Base-by-base conservation (phyloP, 1,284 basidiomycete genomes). In the Boletus albobrunnescens region DNA sequence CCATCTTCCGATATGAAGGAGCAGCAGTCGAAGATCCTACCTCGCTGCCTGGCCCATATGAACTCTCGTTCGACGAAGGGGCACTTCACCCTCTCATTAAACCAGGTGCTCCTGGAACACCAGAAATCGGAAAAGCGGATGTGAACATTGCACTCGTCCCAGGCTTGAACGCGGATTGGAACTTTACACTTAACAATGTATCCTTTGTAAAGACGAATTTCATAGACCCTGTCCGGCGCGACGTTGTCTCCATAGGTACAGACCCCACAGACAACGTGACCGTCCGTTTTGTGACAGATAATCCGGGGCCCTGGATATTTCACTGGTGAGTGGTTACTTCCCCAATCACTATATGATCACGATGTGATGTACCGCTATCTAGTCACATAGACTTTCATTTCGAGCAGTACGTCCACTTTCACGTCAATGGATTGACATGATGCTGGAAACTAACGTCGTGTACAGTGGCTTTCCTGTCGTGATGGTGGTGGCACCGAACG, bases 1-100 rank as follows among this genome's bases (percentile, higher is more conserved):
- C 78, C 3, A 77, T 84, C 46, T 56, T 83, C 24, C 71, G 75
- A 16, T 84, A 84, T 54, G 48, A 36, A 0, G 74, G 74, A 6
- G 81, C 80, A 3, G 53, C 62, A 0, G 48, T 49, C 1, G 38
- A 38, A 10, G 77, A 81, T 26, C 80, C 77, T 0, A 71, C 59
- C 5, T 70, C 73, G 0, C 28, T 50, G 0, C 60, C 67, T 47
- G 57, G 61, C 0, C 63, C 67, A 0, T 65, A 57, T 45, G 59
- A 52, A 17, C 56, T 61, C 2, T 6, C 58, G 0, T 55, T 71
- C 13, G 17, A 57, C 16, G 70, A 74, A 41, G 52, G 56, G 10
- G 51, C 54, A 13, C 59, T 74, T 3, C 65, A 67, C 26, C 60
- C 72, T 3, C 57, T 71, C 13, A 44, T 55, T n/a, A 51, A 64